A percentile compares a stretch with the other conserved stretches of the same genome.
phyloP scores from a whole-genome alignment of 768 basidiomycete species.

The Tricholoma sp. region DNA sequence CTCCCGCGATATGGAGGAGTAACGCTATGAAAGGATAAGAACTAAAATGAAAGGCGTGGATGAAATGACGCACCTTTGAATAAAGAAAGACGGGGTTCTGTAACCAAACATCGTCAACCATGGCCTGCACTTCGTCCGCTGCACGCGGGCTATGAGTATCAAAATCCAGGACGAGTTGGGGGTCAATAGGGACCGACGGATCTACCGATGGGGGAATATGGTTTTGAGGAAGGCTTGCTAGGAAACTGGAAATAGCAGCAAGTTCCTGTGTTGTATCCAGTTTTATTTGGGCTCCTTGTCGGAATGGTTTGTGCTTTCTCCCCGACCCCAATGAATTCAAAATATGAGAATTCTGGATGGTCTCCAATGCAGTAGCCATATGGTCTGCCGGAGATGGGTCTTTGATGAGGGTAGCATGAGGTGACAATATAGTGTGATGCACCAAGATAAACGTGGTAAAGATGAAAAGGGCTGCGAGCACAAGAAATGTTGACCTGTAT shows the following conservation, averaged over 20 bases:
- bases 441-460: constrained; percentile 53
- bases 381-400: constrained; percentile 29
- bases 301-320: constrained; percentile 14
- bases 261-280: constrained; percentile 60
- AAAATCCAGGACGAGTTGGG: constrained; percentile 78
- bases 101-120: constrained; percentile 66
- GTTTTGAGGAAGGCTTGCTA: constrained; percentile 71
- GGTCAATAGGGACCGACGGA: constrained; percentile 63
- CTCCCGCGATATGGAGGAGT: constrained; percentile 63
- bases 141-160: constrained; percentile 67
- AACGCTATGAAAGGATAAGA: constrained; percentile 35
- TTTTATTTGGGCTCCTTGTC: constrained; percentile 33
- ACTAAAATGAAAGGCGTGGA: constrained; percentile 2
- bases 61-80: constrained; percentile 46
- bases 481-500: constrained; percentile 50
- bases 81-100: constrained; percentile 73
- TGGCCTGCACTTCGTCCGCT: constrained; percentile 48
- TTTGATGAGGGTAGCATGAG: constrained; percentile 28
- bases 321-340: constrained; percentile 15
- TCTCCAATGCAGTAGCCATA: constrained; percentile 29
- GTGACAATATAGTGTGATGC: constrained; percentile 35
- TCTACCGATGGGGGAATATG: constrained; percentile 64
- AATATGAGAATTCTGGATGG: constrained; percentile 31
- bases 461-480: constrained; percentile 44
- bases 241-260: constrained; percentile 68